Evolutionary conservation across 306 rosid genomes (phyloP).

Genomic region (Vigna hirtella): DNA sequence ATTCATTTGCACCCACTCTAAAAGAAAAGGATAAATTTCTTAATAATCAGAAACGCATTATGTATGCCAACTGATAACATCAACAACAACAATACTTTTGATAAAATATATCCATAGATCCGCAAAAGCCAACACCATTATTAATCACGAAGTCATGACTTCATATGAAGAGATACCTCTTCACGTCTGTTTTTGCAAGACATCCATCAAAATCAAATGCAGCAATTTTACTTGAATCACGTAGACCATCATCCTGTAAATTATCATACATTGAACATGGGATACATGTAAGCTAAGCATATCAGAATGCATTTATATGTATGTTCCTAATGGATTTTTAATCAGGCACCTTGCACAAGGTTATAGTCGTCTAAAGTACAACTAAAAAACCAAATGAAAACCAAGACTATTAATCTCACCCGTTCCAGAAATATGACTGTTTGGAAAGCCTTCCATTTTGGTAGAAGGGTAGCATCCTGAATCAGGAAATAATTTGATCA

Average conservation of each 20-base stretch:
- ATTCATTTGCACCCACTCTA: constrained; percentile 82
- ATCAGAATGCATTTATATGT: constrained; percentile 14
- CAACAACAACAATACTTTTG: constrained; percentile 3
- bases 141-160: constrained; percentile 31
- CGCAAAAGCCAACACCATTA: constrained; percentile 16
- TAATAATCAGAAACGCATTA: constrained; percentile 1
- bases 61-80: neutral
- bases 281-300: constrained; percentile 14
- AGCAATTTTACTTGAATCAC: constrained; percentile 86
- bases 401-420: constrained; percentile 58
- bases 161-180: constrained; percentile 49
- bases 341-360: constrained; percentile 24
- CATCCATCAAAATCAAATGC: constrained; percentile 99
- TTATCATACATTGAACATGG: constrained; percentile 33
- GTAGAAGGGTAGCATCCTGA: constrained; percentile 82
- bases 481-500: constrained; percentile 43
- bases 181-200: constrained; percentile 79
- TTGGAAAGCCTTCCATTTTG: constrained; percentile 91
- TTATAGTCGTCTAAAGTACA: neutral
- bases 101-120: constrained; percentile 32
- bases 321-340: constrained; percentile 16
- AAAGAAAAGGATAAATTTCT: constrained; percentile 39
- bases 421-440: constrained; percentile 82
- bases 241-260: constrained; percentile 78
- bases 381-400: constrained; percentile 21